Evolutionary conservation across 2,329 filamentous ascomycete genomes (phyloP).

Genomic region (Apiospora aurea): DNA sequence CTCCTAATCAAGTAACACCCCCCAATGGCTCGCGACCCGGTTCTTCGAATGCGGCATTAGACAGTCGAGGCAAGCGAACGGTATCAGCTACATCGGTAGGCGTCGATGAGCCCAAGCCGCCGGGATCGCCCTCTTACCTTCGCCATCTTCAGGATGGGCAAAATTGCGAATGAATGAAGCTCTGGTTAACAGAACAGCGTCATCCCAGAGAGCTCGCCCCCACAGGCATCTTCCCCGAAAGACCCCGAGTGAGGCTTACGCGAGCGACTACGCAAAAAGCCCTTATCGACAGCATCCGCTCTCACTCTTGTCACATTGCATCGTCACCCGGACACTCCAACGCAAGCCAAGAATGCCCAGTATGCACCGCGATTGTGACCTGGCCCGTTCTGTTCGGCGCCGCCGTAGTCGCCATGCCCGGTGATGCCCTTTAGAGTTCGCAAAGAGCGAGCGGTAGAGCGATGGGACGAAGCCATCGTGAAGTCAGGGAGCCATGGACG

Average conservation of each 20-base stretch:
- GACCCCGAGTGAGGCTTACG: background rate
- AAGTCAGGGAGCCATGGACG: background rate
- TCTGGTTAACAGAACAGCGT: background rate
- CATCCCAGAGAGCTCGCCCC: background rate
- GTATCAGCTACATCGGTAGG: background rate
- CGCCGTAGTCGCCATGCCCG: background rate
- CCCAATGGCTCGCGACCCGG: background rate
- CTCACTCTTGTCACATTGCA: background rate
- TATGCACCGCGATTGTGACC: background rate
- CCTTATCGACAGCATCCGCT: background rate
- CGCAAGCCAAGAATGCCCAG: constrained; percentile 5
- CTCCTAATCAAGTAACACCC: background rate
- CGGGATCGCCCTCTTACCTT: background rate
- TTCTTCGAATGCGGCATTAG: background rate
- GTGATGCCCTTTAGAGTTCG: background rate
- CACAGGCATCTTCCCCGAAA: background rate
- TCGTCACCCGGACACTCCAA: background rate
- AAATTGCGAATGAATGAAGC: background rate
- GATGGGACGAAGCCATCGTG: constrained; percentile 10
- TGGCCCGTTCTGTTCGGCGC: background rate
- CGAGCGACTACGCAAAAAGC: background rate
- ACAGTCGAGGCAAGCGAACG: background rate
- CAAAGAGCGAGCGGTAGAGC: background rate
- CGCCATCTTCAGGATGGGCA: background rate
- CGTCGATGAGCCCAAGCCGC: background rate